phyloP scores from a whole-genome alignment of 768 basidiomycete species.

The Tulasnella sp. region DNA sequence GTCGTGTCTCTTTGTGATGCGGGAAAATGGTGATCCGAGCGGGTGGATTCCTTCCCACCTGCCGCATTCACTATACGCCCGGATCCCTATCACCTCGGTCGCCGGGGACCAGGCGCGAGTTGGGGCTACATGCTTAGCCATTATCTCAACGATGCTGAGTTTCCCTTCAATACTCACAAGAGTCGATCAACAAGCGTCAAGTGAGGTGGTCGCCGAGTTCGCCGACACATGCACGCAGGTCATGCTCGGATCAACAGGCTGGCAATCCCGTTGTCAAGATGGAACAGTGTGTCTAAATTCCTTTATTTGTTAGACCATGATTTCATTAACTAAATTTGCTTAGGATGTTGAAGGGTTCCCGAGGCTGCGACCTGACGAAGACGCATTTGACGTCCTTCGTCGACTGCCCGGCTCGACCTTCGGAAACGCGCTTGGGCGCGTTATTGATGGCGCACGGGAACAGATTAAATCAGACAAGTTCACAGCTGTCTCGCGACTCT shows the following conservation, averaged over 20 bases:
- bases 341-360: slow-evolving; percentile 7
- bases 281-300: neutral
- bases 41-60: neutral
- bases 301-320: neutral
- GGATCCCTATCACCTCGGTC: neutral
- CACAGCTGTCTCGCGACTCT: neutral
- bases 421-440: neutral
- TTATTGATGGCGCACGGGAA: neutral
- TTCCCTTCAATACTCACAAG: neutral
- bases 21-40: neutral
- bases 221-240: neutral
- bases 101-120: neutral
- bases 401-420: neutral
- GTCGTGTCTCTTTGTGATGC: neutral
- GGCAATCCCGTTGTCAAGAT: neutral
- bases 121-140: neutral
- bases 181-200: neutral
- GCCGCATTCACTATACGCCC: neutral
- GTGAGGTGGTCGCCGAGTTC: neutral
- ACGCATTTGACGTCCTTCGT: neutral
- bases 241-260: neutral
- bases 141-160: neutral
- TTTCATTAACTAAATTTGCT: neutral
- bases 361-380: neutral
- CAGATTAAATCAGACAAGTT: neutral